Evolutionary conservation across 306 rosid genomes (phyloP).

Genomic region (Lablab purpureus): DNA sequence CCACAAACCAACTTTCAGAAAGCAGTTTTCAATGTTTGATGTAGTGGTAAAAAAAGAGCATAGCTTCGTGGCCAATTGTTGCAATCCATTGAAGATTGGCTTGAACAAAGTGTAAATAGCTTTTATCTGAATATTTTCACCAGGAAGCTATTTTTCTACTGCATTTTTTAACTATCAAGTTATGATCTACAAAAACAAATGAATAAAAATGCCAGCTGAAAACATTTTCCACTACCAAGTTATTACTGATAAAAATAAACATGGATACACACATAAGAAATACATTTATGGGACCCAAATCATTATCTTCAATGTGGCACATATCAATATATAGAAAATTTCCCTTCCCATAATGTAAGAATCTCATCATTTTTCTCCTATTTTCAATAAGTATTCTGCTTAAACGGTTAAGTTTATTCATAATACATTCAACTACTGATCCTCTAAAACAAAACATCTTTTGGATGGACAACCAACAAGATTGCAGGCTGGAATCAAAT

Average conservation of each 20-base stretch:
- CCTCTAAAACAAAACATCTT: conserved; percentile 36
- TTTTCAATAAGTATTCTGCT: conserved; percentile 20
- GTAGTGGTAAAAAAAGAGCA: neutral
- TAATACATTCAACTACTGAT: conserved; percentile 28
- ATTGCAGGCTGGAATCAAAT: conserved; percentile 16
- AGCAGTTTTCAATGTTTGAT: neutral
- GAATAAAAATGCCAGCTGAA: neutral
- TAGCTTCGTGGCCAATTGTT: conserved; percentile 14
- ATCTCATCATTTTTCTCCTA: neutral
- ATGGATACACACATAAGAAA: neutral
- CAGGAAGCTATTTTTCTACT: conserved; percentile 15
- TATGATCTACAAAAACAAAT: neutral
- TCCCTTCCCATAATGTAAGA: neutral
- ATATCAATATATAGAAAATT: neutral
- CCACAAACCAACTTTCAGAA: neutral
- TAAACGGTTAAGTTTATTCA: conserved; percentile 1
- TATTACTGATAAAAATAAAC: conserved; percentile 7
- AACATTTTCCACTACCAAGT: conserved; percentile 7
- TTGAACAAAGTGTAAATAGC: conserved; percentile 15
- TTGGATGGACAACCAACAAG: conserved; percentile 30
- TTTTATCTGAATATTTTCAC: neutral
- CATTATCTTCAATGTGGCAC: conserved; percentile 9
- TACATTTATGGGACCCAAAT: conserved; percentile 5
- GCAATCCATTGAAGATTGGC: conserved; percentile 1
- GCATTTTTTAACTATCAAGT: neutral